Conservation (phyloP, 228 moss, liverwort and hornwort genomes). For the Sphagnum fallax region DNA sequence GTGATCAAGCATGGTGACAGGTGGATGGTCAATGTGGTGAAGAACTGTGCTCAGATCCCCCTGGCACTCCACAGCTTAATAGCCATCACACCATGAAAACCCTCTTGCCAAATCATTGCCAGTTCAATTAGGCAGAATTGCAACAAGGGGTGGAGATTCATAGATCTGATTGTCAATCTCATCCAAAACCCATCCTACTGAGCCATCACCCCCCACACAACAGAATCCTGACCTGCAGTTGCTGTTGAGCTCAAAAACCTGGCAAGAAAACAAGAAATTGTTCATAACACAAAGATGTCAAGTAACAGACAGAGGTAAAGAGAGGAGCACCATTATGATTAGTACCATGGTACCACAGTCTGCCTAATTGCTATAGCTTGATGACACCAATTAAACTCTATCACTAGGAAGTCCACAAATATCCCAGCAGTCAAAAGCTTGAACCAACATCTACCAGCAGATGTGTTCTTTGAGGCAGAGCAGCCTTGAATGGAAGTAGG, state of each 20-base stretch:
- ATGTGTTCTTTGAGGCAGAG: too few species aligned
- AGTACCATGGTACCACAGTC: too few species aligned
- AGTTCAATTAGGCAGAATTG: conserved; percentile 38
- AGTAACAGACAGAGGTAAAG: too few species aligned
- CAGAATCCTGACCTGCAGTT: conserved; percentile 36
- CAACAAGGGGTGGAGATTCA: conserved; percentile 43
- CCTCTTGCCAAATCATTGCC: conserved; percentile 46
- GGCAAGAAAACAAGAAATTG: neutral
- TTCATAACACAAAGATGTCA: too few species aligned
- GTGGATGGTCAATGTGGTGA: conserved; percentile 38
- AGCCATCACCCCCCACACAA: conserved; percentile 54
- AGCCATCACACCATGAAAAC: conserved; percentile 45
- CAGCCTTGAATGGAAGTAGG: too few species aligned
- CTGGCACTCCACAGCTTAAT: conserved; percentile 28
- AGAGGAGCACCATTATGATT: too few species aligned
- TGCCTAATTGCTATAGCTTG: too few species aligned
- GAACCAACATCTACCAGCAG: too few species aligned
- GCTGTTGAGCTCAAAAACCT: conserved; percentile 35
- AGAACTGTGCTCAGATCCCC: conserved; percentile 36
- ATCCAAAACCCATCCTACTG: conserved; percentile 47
- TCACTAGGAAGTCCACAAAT: too few species aligned
- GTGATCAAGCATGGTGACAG: conserved; percentile 43
- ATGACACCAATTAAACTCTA: too few species aligned
- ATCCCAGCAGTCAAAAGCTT: too few species aligned
- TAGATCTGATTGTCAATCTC: conserved; percentile 41